A percentile compares a stretch with the other conserved stretches of the same genome.
phyloP scores from a whole-genome alignment of 371 early-diverging fungal species.

The Syncephalis fuscata region DNA sequence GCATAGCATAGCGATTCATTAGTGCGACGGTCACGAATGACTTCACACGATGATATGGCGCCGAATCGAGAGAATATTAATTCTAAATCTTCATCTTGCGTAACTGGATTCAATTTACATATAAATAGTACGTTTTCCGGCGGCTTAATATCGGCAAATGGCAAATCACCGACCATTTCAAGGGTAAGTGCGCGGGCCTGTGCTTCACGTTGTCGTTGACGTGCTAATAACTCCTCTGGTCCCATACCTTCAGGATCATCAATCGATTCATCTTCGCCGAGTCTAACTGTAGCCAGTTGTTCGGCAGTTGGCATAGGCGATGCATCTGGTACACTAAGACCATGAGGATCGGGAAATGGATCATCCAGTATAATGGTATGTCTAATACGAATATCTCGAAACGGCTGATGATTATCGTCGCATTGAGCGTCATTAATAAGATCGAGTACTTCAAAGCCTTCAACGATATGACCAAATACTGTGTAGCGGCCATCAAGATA shows the following conservation, averaged over 20 bases:
- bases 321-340: slow-evolving; percentile 42
- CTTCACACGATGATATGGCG: slow-evolving; percentile 71
- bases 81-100: slow-evolving; percentile 81
- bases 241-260: slow-evolving; percentile 31
- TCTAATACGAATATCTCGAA: slow-evolving; percentile 76
- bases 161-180: slow-evolving; percentile 96
- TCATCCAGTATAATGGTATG: slow-evolving; percentile 90
- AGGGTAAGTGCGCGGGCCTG: slow-evolving; percentile 80
- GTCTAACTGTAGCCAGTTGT: slow-evolving; percentile 54
- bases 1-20: slow-evolving; percentile 83
- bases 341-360: slow-evolving; percentile 78
- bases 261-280: slow-evolving; percentile 72
- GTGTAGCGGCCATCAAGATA: slow-evolving; percentile 95
- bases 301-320: slow-evolving; percentile 73
- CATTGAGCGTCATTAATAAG: slow-evolving; percentile 56
- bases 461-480: slow-evolving; percentile 92
- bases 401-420: slow-evolving; percentile 61
- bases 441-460: slow-evolving; percentile 84
- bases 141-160: slow-evolving; percentile 90
- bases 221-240: slow-evolving; percentile 51
- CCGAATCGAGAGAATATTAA: slow-evolving; percentile 92
- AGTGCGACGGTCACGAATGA: slow-evolving; percentile 75
- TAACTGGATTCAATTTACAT: slow-evolving; percentile 88
- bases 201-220: slow-evolving; percentile 56
- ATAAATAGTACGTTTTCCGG: slow-evolving; percentile 96